Evolutionary conservation across 148 eudicot genomes (phyloP).

Genomic region (Dianthus caryophyllus): DNA sequence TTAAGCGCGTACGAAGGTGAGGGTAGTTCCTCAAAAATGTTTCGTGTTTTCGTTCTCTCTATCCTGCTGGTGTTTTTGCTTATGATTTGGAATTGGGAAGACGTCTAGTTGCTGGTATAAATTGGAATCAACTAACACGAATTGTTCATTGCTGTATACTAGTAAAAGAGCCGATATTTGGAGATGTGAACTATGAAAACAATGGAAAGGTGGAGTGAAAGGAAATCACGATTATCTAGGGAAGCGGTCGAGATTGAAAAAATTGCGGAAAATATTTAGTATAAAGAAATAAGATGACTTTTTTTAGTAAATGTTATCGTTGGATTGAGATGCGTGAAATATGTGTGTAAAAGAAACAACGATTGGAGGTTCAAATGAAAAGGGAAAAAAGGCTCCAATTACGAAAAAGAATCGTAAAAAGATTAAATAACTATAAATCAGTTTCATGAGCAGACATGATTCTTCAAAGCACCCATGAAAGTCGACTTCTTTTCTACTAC

Average conservation of each 20-base stretch:
- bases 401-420: neutral
- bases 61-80: neutral
- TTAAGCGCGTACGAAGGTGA: constrained; percentile 72
- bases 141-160: neutral
- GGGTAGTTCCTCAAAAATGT: neutral
- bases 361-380: too few relatives aligned
- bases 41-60: neutral
- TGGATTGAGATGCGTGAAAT: neutral
- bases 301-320: neutral
- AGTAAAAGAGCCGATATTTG: too few relatives aligned
- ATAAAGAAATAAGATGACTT: neutral
- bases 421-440: too few relatives aligned
- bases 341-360: neutral
- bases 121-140: neutral
- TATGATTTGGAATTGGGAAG: neutral
- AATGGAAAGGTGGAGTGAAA: neutral
- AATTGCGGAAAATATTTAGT: neutral
- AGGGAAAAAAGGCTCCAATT: neutral
- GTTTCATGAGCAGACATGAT: too few relatives aligned
- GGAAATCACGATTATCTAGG: neutral
- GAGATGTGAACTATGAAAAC: neutral
- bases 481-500: too few relatives aligned
- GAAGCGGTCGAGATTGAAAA: neutral
- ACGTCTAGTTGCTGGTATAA: neutral
- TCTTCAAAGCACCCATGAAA: too few relatives aligned